Evolutionary conservation across 2,329 filamentous ascomycete species (phyloP).

Genomic region (Colletotrichum tanaceti): DNA sequence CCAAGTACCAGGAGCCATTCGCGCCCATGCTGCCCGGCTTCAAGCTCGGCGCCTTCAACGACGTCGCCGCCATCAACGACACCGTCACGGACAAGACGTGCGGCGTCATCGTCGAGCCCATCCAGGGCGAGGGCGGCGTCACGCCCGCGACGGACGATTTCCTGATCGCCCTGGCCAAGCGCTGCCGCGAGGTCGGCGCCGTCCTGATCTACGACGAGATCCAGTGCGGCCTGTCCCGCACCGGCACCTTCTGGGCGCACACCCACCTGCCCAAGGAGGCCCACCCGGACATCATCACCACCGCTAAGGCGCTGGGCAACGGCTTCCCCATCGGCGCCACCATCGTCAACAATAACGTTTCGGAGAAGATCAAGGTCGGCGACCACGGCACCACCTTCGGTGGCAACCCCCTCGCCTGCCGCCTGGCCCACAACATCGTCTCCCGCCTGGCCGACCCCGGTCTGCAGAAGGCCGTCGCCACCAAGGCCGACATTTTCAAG

Average conservation of each 20-base stretch:
- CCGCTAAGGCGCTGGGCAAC: slow-evolving; percentile 95
- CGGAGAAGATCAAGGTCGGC: slow-evolving; percentile 65
- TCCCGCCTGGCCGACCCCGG: slow-evolving; percentile 76
- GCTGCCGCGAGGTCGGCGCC: slow-evolving; percentile 88
- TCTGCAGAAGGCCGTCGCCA: slow-evolving; percentile 75
- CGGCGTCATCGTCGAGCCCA: slow-evolving; percentile 95
- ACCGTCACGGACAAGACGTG: slow-evolving; percentile 89
- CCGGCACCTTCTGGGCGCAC: slow-evolving; percentile 92
- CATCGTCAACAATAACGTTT: slow-evolving; percentile 55
- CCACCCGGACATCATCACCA: slow-evolving; percentile 93
- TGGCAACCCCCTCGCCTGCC: slow-evolving; percentile 87
- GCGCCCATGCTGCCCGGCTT: slow-evolving; percentile 96
- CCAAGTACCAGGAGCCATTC: slow-evolving; percentile 97
- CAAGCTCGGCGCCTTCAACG: slow-evolving; percentile 86
- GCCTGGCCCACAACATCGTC: slow-evolving; percentile 88
- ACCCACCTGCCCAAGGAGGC: slow-evolving; percentile 77
- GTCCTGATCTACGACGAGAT: slow-evolving; percentile 97
- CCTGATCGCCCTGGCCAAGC: slow-evolving; percentile 81
- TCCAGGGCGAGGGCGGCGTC: slow-evolving; percentile 96
- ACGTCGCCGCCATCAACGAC: slow-evolving; percentile 75
- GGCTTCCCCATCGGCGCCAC: slow-evolving; percentile 92
- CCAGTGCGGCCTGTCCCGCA: slow-evolving; percentile 90
- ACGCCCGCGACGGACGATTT: slow-evolving; percentile 87
- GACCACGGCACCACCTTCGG: slow-evolving; percentile 97
- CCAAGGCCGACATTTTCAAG: slow-evolving; percentile 69